Conservation (phyloP, 768 basidiomycete genomes). For the Pisolithus microcarpus region DNA sequence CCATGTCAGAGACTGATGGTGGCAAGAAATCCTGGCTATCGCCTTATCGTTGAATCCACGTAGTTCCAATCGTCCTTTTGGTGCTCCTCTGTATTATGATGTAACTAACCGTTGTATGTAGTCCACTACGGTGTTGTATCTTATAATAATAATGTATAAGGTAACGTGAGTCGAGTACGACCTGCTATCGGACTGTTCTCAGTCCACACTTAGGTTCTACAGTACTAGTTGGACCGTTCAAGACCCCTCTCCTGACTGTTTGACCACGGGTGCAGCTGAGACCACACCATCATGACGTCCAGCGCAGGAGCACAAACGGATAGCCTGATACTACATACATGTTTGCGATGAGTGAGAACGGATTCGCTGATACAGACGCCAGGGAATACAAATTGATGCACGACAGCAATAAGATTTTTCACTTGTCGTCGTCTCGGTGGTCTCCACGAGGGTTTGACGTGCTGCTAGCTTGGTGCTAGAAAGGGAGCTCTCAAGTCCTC, state of each 20-base stretch:
- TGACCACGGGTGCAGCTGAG: no score
- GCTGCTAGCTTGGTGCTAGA: conserved; percentile 22
- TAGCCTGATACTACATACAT: background rate
- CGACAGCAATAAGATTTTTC: background rate
- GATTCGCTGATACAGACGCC: conserved; percentile 2
- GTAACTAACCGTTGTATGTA: no score
- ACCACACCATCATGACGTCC: no score
- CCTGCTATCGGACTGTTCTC: no score
- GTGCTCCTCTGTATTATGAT: background rate
- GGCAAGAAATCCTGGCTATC: conserved; percentile 4
- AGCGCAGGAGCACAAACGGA: background rate
- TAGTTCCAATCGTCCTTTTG: conserved; percentile 1
- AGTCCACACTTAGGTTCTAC: no score
- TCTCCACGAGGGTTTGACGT: conserved; percentile 20
- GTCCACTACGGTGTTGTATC: no score
- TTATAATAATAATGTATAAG: no score
- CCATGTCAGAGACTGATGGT: conserved; percentile 1
- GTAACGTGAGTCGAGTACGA: no score
- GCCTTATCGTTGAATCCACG: conserved; percentile 23
- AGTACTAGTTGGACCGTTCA: no score
- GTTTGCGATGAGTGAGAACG: conserved; percentile 7
- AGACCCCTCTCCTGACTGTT: no score
- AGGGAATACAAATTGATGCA: conserved; percentile 7
- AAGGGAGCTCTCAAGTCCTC: background rate
- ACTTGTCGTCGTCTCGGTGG: conserved; percentile 16